Conservation (phyloP, 306 rosid genomes). For the Prunus armeniaca region DNA sequence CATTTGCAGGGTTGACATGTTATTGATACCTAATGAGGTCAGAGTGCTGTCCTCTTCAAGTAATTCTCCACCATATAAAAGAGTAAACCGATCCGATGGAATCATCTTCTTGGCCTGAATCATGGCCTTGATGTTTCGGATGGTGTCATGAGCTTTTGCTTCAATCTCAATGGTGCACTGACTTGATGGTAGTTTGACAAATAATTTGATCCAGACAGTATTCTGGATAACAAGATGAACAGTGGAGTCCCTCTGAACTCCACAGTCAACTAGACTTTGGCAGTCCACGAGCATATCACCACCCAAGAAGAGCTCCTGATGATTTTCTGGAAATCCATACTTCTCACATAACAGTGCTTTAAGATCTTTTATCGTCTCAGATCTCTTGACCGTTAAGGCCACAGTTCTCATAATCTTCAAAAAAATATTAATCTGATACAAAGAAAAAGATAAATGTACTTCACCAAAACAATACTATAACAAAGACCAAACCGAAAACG, state of each 20-base stretch:
- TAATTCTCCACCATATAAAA: slow-evolving; percentile 18
- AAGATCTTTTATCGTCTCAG: slow-evolving; percentile 12
- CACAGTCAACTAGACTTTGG: slow-evolving; percentile 12
- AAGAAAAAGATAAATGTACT: not conserved
- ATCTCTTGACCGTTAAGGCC: slow-evolving; percentile 1
- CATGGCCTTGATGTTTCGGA: slow-evolving; percentile 15
- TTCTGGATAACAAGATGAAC: slow-evolving; percentile 10
- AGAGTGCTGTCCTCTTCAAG: slow-evolving; percentile 27
- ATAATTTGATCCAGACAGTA: not conserved
- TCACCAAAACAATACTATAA: not conserved
- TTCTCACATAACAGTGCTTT: slow-evolving; percentile 5
- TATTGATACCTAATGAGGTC: slow-evolving; percentile 1
- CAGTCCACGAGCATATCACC: slow-evolving; percentile 1
- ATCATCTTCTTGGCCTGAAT: slow-evolving; percentile 7
- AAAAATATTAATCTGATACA: slow-evolving; percentile 10
- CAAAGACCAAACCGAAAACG: not conserved
- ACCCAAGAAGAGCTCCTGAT: slow-evolving; percentile 10
- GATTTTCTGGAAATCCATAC: slow-evolving; percentile 10
- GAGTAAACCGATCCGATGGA: slow-evolving; percentile 2
- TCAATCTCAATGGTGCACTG: slow-evolving; percentile 12
- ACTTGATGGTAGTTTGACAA: slow-evolving; percentile 18
- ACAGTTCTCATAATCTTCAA: not conserved
- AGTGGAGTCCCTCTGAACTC: slow-evolving; percentile 5
- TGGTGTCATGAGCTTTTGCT: slow-evolving; percentile 16
- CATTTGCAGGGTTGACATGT: slow-evolving; percentile 18